Evolutionary conservation across 345 rosid genomes (phyloP).

Genomic region (Eucalyptus polybractea): DNA sequence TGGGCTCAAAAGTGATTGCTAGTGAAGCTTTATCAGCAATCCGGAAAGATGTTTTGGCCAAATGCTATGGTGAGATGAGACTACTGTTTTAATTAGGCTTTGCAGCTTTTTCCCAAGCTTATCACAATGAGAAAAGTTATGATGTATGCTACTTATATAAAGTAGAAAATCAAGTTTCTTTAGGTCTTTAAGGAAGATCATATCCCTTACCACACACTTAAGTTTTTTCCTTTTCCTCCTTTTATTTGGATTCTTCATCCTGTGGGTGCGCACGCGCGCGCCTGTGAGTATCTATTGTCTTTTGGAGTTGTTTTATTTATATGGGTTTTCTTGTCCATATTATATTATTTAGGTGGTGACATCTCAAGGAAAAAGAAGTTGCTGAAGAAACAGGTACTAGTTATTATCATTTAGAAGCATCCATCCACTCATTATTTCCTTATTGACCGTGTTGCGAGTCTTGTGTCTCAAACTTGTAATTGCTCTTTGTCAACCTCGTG

Average conservation of each 20-base stretch:
- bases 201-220: background rate
- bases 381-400: constrained; percentile 86
- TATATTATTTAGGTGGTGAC: constrained; percentile 63
- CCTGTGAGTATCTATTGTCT: background rate
- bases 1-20: constrained; percentile 93
- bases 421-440: background rate
- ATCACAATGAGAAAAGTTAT: background rate
- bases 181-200: background rate
- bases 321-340: background rate
- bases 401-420: background rate
- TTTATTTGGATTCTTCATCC: background rate
- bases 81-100: background rate
- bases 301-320: background rate
- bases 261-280: rapidly evolving
- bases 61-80: constrained; percentile 69
- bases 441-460: background rate
- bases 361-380: constrained; percentile 90
- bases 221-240: background rate
- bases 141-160: background rate
- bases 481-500: background rate
- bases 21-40: constrained; percentile 89
- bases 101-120: background rate
- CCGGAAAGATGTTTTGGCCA: constrained; percentile 95
- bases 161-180: background rate
- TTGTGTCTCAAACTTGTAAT: background rate